Base-by-base conservation (phyloP, 1,284 basidiomycete genomes). In the Veloporphyrellus conicus region DNA sequence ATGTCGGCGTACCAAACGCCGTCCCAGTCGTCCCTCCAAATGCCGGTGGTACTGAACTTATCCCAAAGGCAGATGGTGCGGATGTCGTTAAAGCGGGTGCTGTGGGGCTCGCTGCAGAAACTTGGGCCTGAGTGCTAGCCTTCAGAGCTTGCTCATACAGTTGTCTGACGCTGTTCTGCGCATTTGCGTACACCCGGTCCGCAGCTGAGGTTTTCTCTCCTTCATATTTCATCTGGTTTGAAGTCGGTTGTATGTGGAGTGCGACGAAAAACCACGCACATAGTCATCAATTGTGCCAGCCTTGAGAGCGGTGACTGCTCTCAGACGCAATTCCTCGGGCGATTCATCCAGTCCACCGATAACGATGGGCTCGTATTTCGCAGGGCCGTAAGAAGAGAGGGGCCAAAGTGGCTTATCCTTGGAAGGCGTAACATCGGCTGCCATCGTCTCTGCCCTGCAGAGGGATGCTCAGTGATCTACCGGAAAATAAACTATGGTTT, bases 401-500 rank as follows among this genome's bases (percentile, higher is more conserved):
- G 85, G 83, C 86, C 89, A 97, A 7, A 78, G 47, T 0, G 93
- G 93, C 57, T 81, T 82, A 18, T 91, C 88, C 4, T 66, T 68
- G 15, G 66, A 66, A 6, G 67, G 62, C 3, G 77, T 79, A n/a
- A 91, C 59, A 58, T 91, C 89, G 35, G 68, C 71, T 14, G 63
- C 61, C 27, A 90, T 75, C 1, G 74, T 68, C 14, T 89, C 85
- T n/a, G 68, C 57, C 15, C 85, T 90, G 59, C 23, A 25, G 23
- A 18, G 28, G 34, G 39, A 25, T 23, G 27, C n/a, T 50, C 22
- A 29, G 14, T 54, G 11, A 52, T 56, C 40, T 38, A 49, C 38
- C 45, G 43, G 15, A 54, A 41, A 22, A 44, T 45, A 18, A 6
- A 28, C 12, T n/a, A 32, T 55, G 33, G 47, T n/a, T 41, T 56